Evolutionary conservation across 2,329 filamentous ascomycete genomes (phyloP).

Genomic region (Purpureocillium takamizusanense): DNA sequence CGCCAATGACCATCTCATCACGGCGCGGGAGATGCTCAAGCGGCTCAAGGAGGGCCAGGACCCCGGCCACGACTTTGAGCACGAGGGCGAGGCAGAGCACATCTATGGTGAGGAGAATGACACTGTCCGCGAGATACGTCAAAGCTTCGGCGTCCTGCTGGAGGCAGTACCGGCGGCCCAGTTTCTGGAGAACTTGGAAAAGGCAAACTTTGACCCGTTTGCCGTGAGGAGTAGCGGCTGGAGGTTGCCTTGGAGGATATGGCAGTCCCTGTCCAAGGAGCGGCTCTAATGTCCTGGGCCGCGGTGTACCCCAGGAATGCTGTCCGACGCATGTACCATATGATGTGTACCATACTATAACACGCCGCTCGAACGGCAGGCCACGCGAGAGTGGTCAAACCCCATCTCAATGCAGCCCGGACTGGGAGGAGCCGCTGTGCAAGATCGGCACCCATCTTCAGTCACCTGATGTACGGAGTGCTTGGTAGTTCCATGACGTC

Average conservation of each 20-base stretch:
- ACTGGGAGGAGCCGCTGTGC: no score
- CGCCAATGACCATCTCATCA: slow-evolving; percentile 93
- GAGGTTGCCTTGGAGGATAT: slow-evolving; percentile 75
- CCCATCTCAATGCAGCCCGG: no score
- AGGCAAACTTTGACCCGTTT: slow-evolving; percentile 76
- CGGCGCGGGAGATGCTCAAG: slow-evolving; percentile 82
- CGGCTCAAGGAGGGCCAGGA: slow-evolving; percentile 65
- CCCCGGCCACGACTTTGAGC: slow-evolving; percentile 82
- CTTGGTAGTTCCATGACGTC: no score
- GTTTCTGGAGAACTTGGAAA: slow-evolving; percentile 72
- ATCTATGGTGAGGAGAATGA: slow-evolving; percentile 33
- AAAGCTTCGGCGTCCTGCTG: slow-evolving; percentile 71
- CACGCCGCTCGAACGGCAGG: no score
- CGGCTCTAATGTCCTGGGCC: slow-evolving; percentile 34
- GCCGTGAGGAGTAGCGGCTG: slow-evolving; percentile 55
- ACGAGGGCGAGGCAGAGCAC: slow-evolving; percentile 67
- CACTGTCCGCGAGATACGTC: slow-evolving; percentile 35
- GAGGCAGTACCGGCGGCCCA: slow-evolving; percentile 69
- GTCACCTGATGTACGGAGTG: no score
- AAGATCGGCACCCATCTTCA: no score
- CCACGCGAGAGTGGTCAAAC: no score
- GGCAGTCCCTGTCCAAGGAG: slow-evolving; percentile 41
- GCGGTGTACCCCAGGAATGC: no score
- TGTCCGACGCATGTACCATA: background rate
- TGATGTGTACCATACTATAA: slow-evolving; percentile 4